Evolutionary conservation across 495 filamentous ascomycete species (phyloP).

Genomic region (Penicillium parvum): DNA sequence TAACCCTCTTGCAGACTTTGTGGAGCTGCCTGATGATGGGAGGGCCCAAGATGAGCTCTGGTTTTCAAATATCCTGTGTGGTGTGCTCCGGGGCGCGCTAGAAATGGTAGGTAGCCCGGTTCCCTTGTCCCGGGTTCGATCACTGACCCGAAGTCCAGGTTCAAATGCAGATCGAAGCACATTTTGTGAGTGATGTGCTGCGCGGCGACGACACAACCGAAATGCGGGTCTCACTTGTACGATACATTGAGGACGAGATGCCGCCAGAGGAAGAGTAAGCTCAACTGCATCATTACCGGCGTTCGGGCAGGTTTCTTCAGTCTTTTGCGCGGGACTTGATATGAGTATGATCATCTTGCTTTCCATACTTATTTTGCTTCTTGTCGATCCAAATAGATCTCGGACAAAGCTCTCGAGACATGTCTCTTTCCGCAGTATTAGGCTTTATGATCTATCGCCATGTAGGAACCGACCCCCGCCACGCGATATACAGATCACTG

Average conservation of each 20-base stretch:
- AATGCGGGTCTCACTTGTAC: slow-evolving; percentile 88
- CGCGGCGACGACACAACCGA: slow-evolving; percentile 94
- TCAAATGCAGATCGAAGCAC: slow-evolving; percentile 97
- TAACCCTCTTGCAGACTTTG: slow-evolving; percentile 94
- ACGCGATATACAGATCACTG: slow-evolving; percentile 22
- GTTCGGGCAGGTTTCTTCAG: slow-evolving; percentile 12
- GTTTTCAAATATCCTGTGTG: slow-evolving; percentile 97
- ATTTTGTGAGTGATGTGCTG: slow-evolving; percentile 92
- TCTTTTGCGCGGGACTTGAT: background rate
- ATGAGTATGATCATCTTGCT: background rate
- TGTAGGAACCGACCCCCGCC: slow-evolving; percentile 15
- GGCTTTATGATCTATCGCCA: slow-evolving; percentile 27
- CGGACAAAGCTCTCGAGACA: slow-evolving; percentile 1
- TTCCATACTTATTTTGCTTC: background rate
- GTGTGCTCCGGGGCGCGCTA: slow-evolving; percentile 80
- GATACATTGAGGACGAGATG: slow-evolving; percentile 97
- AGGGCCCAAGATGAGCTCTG: slow-evolving; percentile 94
- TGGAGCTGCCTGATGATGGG: slow-evolving; percentile 94
- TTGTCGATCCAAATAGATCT: background rate
- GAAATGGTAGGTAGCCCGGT: slow-evolving; percentile 70
- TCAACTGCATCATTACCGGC: slow-evolving; percentile 11
- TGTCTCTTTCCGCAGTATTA: slow-evolving; percentile 12
- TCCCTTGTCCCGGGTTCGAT: slow-evolving; percentile 14
- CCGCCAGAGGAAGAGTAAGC: slow-evolving; percentile 87
- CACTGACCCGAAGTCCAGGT: slow-evolving; percentile 50